These are phyloP conservation scores for Solanum hybrid DNA, from an alignment of 305 asterid species.

Conservation along the genomic window DNA sequence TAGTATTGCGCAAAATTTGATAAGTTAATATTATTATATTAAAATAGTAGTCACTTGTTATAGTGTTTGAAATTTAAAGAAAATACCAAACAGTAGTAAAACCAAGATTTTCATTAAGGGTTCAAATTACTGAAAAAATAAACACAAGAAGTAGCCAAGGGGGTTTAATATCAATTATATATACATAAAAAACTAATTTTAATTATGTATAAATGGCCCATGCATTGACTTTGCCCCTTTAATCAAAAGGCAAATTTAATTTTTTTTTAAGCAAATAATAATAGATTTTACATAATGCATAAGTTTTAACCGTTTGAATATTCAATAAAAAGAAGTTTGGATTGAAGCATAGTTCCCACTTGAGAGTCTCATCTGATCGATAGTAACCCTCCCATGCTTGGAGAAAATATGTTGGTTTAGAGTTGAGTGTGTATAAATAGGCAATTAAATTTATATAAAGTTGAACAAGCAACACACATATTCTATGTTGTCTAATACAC, in stretches of 20 bases:
- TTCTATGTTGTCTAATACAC: not conserved
- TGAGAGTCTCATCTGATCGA: not conserved
- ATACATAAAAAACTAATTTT: not conserved
- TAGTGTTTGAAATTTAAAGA: not conserved
- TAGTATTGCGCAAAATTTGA: not conserved
- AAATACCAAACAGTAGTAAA: too few species aligned
- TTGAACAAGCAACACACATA: not conserved
- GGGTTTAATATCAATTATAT: not conserved
- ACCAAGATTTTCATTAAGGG: not conserved
- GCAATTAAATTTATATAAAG: too few species aligned
- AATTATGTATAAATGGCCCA: fast-evolving
- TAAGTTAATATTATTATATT: not conserved
- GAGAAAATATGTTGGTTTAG: not conserved
- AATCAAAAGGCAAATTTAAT: too few species aligned
- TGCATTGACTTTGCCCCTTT: not conserved
- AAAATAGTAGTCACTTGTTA: not conserved
- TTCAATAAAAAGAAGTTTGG: too few species aligned
- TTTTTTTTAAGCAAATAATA: too few species aligned
- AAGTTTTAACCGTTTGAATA: too few species aligned
- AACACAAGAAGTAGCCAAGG: too few species aligned
- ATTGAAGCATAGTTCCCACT: not conserved
- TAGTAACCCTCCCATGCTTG: not conserved
- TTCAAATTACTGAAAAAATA: too few species aligned
- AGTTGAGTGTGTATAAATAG: not conserved
- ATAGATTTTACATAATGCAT: not conserved